Evolutionary conservation across 805 yeast species (phyloP).

Genomic region (Ogataea minuta): DNA sequence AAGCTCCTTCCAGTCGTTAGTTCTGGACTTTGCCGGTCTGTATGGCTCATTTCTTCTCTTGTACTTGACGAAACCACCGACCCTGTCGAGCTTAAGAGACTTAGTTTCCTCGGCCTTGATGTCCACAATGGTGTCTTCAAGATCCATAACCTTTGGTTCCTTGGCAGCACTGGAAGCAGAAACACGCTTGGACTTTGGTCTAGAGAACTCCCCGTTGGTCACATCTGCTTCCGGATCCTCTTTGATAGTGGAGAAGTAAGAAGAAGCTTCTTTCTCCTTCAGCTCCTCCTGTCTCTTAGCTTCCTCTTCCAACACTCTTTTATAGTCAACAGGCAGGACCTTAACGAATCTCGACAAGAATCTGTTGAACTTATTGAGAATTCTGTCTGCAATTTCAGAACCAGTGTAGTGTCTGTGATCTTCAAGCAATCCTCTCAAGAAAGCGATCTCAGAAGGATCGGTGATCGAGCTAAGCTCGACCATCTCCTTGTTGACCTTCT

Average conservation of each 20-base stretch:
- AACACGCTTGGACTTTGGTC: constrained; percentile 43
- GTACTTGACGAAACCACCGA: constrained; percentile 92
- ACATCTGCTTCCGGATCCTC: constrained; percentile 84
- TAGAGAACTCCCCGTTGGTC: constrained; percentile 82
- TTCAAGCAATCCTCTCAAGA: constrained; percentile 87
- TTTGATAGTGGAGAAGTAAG: constrained; percentile 65
- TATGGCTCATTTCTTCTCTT: constrained; percentile 84
- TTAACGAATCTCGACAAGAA: constrained; percentile 86
- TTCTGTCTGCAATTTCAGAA: constrained; percentile 82
- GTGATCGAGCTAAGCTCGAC: constrained; percentile 74
- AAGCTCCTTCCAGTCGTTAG: constrained; percentile 91
- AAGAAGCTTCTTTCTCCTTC: constrained; percentile 62
- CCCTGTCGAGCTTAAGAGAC: constrained; percentile 67
- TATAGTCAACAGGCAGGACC: constrained; percentile 90
- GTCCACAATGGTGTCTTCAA: constrained; percentile 85
- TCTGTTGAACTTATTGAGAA: constrained; percentile 84
- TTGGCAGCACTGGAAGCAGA: constrained; percentile 28
- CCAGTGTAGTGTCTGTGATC: constrained; percentile 95
- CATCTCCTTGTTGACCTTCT: constrained; percentile 75
- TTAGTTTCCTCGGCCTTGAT: constrained; percentile 62
- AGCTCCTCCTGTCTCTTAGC: constrained; percentile 61
- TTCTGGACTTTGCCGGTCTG: constrained; percentile 71
- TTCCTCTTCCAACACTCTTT: constrained; percentile 81
- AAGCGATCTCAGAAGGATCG: constrained; percentile 92
- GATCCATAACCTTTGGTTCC: constrained; percentile 86